A percentile compares a stretch with the other conserved stretches of the same genome.
Evolutionary conservation across 352 stramenopile genomes (phyloP).

Genomic region (Globisporangium echinulatum): DNA sequence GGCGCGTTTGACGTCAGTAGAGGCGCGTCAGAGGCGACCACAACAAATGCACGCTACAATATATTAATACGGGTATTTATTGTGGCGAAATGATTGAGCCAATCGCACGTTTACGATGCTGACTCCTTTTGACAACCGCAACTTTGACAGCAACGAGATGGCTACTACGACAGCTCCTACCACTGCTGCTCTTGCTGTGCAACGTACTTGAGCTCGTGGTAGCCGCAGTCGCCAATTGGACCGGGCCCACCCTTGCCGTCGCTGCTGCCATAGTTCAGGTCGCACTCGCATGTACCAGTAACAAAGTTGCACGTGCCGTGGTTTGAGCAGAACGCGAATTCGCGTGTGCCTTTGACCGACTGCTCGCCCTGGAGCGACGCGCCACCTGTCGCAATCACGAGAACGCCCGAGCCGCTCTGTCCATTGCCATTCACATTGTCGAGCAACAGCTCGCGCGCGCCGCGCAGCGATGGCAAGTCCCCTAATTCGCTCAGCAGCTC

Average conservation of each 20-base stretch:
- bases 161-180: not conserved
- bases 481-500: slow-evolving; percentile 58
- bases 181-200: slow-evolving; percentile 3
- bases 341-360: slow-evolving; percentile 60
- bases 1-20: too few species aligned
- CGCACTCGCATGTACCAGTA: slow-evolving; percentile 53
- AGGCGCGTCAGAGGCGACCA: too few species aligned
- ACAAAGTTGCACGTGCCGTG: slow-evolving; percentile 62
- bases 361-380: slow-evolving; percentile 21
- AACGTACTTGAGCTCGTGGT: slow-evolving; percentile 31
- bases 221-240: slow-evolving; percentile 70
- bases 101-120: too few species aligned
- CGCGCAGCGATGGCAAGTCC: slow-evolving; percentile 39
- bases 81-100: not conserved
- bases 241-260: slow-evolving; percentile 60
- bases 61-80: too few species aligned
- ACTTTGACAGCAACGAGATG: not conserved
- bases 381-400: slow-evolving; percentile 36
- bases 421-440: slow-evolving; percentile 49
- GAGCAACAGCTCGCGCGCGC: slow-evolving; percentile 27
- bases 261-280: slow-evolving; percentile 61
- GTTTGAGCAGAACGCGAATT: slow-evolving; percentile 73
- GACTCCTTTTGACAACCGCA: too few species aligned
- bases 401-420: slow-evolving; percentile 38
- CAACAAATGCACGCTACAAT: too few species aligned